Percentiles rank a stretch among this genome's conserved stretches.
These are phyloP conservation scores for Pseudonectria buxi DNA, from an alignment of 2,329 filamentous ascomycete species.

Conservation along the genomic window DNA sequence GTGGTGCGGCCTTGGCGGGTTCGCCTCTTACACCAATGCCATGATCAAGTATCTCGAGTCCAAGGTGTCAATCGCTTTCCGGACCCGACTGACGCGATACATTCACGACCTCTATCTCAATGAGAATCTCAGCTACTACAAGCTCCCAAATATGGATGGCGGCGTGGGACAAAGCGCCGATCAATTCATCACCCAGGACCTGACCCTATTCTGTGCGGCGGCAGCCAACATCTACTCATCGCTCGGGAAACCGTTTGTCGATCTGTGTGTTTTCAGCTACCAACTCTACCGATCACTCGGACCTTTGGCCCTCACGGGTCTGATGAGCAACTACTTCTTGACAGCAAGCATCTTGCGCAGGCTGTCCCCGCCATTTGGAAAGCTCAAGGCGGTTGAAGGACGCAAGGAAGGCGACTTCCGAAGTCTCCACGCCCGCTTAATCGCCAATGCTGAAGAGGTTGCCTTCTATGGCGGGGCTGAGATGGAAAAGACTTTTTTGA, in stretches of 20 bases:
- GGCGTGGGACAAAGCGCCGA: conserved; percentile 88
- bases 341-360: conserved; percentile 85
- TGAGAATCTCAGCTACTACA: conserved; percentile 93
- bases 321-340: conserved; percentile 88
- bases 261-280: conserved; percentile 96
- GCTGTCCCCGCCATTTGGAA: conserved; percentile 91
- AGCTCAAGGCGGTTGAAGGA: conserved; percentile 92
- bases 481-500: conserved; percentile 88
- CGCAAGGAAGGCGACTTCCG: conserved; percentile 94
- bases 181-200: conserved; percentile 95
- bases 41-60: conserved; percentile 99
- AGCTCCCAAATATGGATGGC: conserved; percentile 85
- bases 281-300: conserved; percentile 90
- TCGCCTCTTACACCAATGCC: conserved; percentile 95
- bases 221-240: conserved; percentile 93
- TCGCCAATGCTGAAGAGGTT: conserved; percentile 95
- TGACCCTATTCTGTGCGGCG: conserved; percentile 89
- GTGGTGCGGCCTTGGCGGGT: conserved; percentile 89
- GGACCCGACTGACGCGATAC: conserved; percentile 87
- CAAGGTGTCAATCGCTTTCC: conserved; percentile 97
- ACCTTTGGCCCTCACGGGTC: conserved; percentile 75
- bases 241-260: conserved; percentile 95
- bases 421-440: conserved; percentile 80
- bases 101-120: conserved; percentile 97
- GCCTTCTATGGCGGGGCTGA: conserved; percentile 95